phyloP scores from a whole-genome alignment of 106 monocot genomes.

The Triglochin maritima region DNA sequence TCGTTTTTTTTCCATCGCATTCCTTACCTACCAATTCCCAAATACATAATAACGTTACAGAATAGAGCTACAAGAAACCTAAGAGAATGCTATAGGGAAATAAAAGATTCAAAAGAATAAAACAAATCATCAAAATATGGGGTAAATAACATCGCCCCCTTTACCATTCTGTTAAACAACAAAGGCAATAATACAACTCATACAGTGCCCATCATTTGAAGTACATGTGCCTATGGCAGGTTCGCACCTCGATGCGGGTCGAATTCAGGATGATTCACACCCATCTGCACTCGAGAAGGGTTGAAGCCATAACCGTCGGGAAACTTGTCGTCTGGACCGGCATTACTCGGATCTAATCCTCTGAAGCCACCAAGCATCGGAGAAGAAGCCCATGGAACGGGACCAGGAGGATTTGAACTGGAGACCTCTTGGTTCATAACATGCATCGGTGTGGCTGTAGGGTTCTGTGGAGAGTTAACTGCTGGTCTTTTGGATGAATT shows the following conservation, averaged over 20 bases:
- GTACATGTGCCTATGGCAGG: not conserved
- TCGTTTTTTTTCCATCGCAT: too few species aligned
- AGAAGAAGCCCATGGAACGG: slow-evolving; percentile 24
- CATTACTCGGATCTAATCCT: slow-evolving; percentile 19
- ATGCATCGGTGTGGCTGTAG: slow-evolving; percentile 8
- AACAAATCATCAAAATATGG: not conserved
- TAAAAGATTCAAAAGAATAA: not conserved
- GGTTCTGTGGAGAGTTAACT: slow-evolving; percentile 56
- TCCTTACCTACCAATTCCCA: too few species aligned
- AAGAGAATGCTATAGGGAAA: too few species aligned
- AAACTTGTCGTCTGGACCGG: slow-evolving; percentile 25
- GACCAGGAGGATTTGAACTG: slow-evolving; percentile 17
- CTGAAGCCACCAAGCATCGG: slow-evolving; percentile 13
- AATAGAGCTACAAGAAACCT: too few species aligned
- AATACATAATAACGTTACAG: too few species aligned
- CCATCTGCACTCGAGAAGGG: slow-evolving; percentile 10
- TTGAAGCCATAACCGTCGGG: slow-evolving; percentile 35
- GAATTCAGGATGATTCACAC: slow-evolving; percentile 41
- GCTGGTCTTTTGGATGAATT: slow-evolving; percentile 50
- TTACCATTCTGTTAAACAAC: not conserved
- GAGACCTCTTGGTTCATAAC: slow-evolving; percentile 23
- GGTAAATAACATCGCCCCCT: not conserved
- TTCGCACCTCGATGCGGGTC: slow-evolving; percentile 20
- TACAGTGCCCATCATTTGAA: not conserved
- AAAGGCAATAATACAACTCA: slow-evolving; percentile 2